phyloP scores from a whole-genome alignment of 768 basidiomycete species.

The Solioccasus polychromus region DNA sequence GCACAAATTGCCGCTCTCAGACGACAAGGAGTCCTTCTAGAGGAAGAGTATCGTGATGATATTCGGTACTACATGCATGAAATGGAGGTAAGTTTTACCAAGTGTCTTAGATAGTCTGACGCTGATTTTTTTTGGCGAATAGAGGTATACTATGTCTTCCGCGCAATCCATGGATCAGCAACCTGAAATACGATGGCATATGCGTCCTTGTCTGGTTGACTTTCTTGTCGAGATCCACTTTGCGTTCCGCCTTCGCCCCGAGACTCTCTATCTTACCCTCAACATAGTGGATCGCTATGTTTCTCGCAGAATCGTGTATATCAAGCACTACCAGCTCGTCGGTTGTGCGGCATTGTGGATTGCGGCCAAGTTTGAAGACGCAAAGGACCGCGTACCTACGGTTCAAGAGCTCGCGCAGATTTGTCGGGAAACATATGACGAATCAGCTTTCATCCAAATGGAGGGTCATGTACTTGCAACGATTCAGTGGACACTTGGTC shows the following conservation, averaged over 20 bases:
- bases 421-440: slow-evolving; percentile 96
- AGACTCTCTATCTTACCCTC: slow-evolving; percentile 96
- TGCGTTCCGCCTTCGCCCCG: slow-evolving; percentile 94
- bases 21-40: slow-evolving; percentile 73
- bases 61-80: slow-evolving; percentile 93
- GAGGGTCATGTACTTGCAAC: slow-evolving; percentile 96
- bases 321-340: slow-evolving; percentile 99
- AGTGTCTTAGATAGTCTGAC: not conserved
- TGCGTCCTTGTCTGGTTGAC: slow-evolving; percentile 98
- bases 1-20: slow-evolving; percentile 67
- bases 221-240: slow-evolving; percentile 99
- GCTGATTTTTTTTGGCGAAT: slow-evolving; percentile 7
- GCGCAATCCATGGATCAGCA: slow-evolving; percentile 98
- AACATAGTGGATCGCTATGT: slow-evolving; percentile 99
- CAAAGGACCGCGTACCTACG: slow-evolving; percentile 96
- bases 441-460: slow-evolving; percentile 98
- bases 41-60: slow-evolving; percentile 95
- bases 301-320: slow-evolving; percentile 96
- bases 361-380: slow-evolving; percentile 98
- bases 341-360: slow-evolving; percentile 99
- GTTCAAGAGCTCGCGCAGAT: slow-evolving; percentile 93
- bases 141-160: slow-evolving; percentile 89
- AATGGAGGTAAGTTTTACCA: slow-evolving; percentile 82
- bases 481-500: slow-evolving; percentile 94
- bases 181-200: slow-evolving; percentile 98